phyloP scores from a whole-genome alignment of 495 filamentous ascomycete species.

The Tuber melanosporum region DNA sequence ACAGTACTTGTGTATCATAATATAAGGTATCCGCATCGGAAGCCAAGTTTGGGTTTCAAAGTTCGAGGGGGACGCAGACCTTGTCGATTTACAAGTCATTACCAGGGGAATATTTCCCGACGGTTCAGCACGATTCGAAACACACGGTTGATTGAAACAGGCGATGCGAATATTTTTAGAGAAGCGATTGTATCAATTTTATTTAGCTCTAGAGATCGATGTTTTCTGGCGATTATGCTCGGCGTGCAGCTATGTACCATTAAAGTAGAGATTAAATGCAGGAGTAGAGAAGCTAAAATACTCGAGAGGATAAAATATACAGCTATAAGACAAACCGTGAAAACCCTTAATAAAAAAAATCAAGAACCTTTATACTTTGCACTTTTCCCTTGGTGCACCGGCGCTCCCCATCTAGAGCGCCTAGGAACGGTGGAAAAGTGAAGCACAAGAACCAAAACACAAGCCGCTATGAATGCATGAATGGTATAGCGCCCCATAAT shows the following conservation, averaged over 20 bases:
- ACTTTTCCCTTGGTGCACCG: not conserved
- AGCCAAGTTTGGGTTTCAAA: not conserved
- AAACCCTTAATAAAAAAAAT: not conserved
- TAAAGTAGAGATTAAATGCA: not conserved
- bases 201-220: not conserved
- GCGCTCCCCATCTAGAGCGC: not conserved
- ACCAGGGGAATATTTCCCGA: not conserved
- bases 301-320: not conserved
- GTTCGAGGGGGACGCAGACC: not conserved
- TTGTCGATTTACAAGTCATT: not conserved
- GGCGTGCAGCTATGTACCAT: not conserved
- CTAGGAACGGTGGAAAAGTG: not conserved
- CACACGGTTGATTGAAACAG: not conserved
- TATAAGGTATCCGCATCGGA: not conserved
- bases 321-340: not conserved
- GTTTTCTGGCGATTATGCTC: not conserved
- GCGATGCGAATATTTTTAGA: not conserved
- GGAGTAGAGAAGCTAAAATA: slow-evolving; percentile 3
- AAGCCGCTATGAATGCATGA: not conserved
- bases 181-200: not conserved
- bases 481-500: not conserved
- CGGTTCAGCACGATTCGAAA: not conserved
- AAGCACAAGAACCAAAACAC: not conserved
- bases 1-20: not conserved
- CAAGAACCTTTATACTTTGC: not conserved